Conservation (phyloP, 441 rosid genomes). For the Adansonia grandidieri region DNA sequence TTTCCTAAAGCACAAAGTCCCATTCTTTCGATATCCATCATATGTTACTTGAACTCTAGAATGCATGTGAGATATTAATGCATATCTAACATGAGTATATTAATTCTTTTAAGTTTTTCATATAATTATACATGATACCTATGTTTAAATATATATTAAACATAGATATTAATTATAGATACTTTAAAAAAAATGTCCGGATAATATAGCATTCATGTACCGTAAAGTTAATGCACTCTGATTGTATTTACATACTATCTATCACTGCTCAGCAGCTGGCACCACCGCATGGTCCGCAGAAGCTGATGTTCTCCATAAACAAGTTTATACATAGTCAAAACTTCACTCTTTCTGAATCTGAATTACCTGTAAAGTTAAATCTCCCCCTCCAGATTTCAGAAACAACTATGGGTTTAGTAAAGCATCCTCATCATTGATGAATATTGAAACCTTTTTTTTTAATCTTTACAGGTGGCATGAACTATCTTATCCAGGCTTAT, state of each 20-base stretch:
- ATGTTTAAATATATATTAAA: too few species aligned
- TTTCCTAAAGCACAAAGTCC: background rate
- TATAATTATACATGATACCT: too few species aligned
- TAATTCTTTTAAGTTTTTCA: too few species aligned
- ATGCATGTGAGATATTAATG: background rate
- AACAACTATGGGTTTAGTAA: background rate
- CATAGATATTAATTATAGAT: too few species aligned
- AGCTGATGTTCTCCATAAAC: background rate
- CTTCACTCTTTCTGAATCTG: conserved; percentile 12
- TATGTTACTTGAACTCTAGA: background rate
- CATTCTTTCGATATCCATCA: background rate
- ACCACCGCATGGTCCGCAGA: background rate
- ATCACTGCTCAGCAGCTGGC: background rate
- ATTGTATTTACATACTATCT: background rate
- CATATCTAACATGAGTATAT: background rate
- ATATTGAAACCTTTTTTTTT: background rate
- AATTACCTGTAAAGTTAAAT: background rate
- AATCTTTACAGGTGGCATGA: conserved; percentile 14
- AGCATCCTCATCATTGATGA: background rate
- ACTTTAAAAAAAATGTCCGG: too few species aligned
- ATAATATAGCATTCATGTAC: background rate
- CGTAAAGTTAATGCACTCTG: background rate
- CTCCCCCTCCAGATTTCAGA: background rate
- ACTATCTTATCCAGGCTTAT: background rate
- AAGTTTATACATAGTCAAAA: background rate